Evolutionary conservation across 768 basidiomycete genomes (phyloP), one percentile per base, ranked within the genome.

Genomic region (Leccinum boreale): DNA sequence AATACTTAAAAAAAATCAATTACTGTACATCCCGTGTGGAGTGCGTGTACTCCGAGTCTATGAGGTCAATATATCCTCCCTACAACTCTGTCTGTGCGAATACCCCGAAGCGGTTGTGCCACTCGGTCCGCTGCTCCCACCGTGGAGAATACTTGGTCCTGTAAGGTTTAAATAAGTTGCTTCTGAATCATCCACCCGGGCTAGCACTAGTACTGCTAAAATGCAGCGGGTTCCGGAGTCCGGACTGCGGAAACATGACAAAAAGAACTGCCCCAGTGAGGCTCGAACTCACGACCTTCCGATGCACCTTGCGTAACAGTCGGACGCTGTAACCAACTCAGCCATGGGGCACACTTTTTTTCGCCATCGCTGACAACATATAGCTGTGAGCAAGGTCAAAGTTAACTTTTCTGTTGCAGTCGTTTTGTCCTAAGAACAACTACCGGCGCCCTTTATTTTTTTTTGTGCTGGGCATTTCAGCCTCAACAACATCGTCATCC

Each of bases 401-500:
- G 17, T 19, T 11, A 9, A 39, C n/a, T 42, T n/a, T 10, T 42
- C n/a, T 9, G 9, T n/a, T 39, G 5, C 6, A 39, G 9, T 39
- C 17, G 8, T n/a, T 39, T 39, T n/a, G 36, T 11, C n/a, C 42
- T 11, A 42, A 42, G 10, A 42, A 19, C n/a, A 8, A 59, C 64
- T 72, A 75, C 58, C 78, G 67, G 59, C 79, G 76, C 28, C 77
- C 73, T 70, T 81, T 89, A 15, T 66, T 68, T 68, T 81, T 87
- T 75, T 83, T 86, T 56, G 76, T 75, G 45, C 66, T 74, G 15
- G 92, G 91, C 83, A 96, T 86, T 2, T 94, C 95, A 47, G 91
- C 94, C 74, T 98, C 90, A 8, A 92, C 85, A 19, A 86, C 79
- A 75, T 98, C 96, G 67, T 99, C 96, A 63, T 98, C 96, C 59